Percentiles rank a stretch among this genome's conserved stretches.
phyloP scores from a whole-genome alignment of 2,329 filamentous ascomycete genomes.

The Pseudogymnoascus sp. region DNA sequence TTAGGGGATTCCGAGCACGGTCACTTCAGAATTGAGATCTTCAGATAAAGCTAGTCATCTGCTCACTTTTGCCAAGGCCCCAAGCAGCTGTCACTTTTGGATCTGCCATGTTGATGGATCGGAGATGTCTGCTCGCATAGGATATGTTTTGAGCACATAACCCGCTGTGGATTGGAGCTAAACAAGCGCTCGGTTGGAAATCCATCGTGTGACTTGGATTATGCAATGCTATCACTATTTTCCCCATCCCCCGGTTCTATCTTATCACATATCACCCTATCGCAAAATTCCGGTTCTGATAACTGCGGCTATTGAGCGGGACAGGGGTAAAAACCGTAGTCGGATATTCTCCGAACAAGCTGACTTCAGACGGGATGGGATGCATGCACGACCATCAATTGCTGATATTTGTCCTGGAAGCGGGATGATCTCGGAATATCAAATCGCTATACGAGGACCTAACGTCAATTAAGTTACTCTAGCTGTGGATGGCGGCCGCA shows the following conservation, averaged over 20 bases:
- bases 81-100: background rate
- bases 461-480: background rate
- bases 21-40: background rate
- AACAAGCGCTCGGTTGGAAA: background rate
- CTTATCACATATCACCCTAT: background rate
- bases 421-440: background rate
- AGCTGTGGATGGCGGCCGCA: background rate
- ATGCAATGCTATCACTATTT: background rate
- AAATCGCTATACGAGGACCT: background rate
- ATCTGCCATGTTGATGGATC: background rate
- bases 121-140: background rate
- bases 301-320: background rate
- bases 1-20: background rate
- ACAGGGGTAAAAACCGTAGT: slow-evolving; percentile 2
- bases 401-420: background rate
- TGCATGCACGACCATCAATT: background rate
- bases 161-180: background rate
- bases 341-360: background rate
- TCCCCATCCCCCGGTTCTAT: background rate
- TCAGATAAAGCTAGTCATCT: background rate
- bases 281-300: background rate
- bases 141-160: background rate
- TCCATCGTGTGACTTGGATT: background rate
- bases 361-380: background rate
- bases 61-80: background rate